Base-by-base conservation (phyloP, 106 monocot genomes). In the Acanthochlamys bracteata region DNA sequence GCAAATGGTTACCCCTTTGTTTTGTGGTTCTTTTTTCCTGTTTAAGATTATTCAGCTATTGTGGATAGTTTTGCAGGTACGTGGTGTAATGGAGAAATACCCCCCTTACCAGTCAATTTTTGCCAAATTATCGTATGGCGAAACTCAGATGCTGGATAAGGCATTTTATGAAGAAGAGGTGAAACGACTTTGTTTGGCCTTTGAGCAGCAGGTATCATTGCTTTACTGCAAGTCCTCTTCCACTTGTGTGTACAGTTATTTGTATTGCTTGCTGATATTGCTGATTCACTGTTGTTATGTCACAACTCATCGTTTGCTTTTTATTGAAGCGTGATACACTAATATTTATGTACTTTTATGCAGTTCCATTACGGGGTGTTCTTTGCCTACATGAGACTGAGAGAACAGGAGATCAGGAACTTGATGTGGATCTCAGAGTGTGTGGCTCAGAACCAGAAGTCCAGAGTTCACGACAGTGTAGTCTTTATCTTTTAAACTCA, bases 351-450 rank as follows among this genome's bases (percentile, higher is more conserved):
- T 24, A 41, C 1, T 23, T 21, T 42, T 11, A 8, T 85, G 80
- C 88, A 96, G 96, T 91, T 96, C 63, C 96, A 96, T 43, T 96
- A 88, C 63, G 96, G 55, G 12, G 91, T 96, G 23, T 96, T 91
- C 75, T 96, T 91, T 69, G 82, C 90, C 14, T 96, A 96, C 47
- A 84, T 95, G 55, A 74, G 94, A 73, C 67, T 94, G 65, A 74
- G 86, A 53, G 93, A 94, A 77, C 93, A 91, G 65, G 96, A 96
- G 74, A 91, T 96, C 6, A 73, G 96, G 67, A 96, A 96, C 67
- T 71, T 96, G 43, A 96, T 96, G 96, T 96, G 96, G 96, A 88
- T 96, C 25, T 96, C 91, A 10, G 91, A 91, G 67, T 96, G 96
- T 65, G 85, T 96, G 12, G 96, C 91, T 0, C 96, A 96, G 64